These are phyloP conservation scores for Avena insularis DNA, from an alignment of 176 grass and related monocot species.

Conservation along the genomic window DNA sequence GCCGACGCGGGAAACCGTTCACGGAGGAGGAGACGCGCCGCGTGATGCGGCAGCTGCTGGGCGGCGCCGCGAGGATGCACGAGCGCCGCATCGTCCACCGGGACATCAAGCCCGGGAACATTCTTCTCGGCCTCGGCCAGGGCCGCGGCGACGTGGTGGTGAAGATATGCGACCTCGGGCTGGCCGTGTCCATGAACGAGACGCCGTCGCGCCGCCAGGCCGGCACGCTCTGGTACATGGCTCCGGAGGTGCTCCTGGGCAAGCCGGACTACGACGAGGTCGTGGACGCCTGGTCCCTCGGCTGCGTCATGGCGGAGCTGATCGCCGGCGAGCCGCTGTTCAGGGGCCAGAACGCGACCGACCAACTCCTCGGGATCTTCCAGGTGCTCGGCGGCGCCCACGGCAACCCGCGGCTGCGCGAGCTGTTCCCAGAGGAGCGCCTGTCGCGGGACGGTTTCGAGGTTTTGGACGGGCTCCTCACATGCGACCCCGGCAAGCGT, in stretches of 20 bases:
- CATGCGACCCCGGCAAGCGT: background rate
- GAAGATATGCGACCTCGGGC: conserved; percentile 28
- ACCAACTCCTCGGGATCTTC: background rate
- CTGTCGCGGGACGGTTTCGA: background rate
- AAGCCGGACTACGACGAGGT: conserved; percentile 2
- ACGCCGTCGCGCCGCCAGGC: background rate
- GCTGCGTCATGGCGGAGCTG: conserved; percentile 21
- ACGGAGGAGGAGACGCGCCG: background rate
- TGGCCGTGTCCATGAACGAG: conserved; percentile 17
- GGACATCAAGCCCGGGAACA: conserved; percentile 25
- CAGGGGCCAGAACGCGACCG: background rate
- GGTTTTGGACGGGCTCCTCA: conserved; percentile 9
- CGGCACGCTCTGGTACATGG: conserved; percentile 27
- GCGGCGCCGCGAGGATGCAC: conserved; percentile 15
- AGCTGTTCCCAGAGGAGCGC: background rate
- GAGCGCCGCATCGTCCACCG: conserved; percentile 14
- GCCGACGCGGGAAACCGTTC: background rate
- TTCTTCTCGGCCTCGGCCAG: background rate
- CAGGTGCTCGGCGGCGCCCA: background rate
- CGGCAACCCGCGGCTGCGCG: background rate
- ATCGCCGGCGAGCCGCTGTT: background rate
- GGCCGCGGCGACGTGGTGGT: background rate
- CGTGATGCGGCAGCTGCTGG: conserved; percentile 17
- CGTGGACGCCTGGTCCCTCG: conserved; percentile 19
- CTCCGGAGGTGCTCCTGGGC: conserved; percentile 16